A percentile compares a stretch with the other conserved stretches of the same genome.
Evolutionary conservation across 768 basidiomycete genomes (phyloP).

Genomic region (Boletellus ananiceps): DNA sequence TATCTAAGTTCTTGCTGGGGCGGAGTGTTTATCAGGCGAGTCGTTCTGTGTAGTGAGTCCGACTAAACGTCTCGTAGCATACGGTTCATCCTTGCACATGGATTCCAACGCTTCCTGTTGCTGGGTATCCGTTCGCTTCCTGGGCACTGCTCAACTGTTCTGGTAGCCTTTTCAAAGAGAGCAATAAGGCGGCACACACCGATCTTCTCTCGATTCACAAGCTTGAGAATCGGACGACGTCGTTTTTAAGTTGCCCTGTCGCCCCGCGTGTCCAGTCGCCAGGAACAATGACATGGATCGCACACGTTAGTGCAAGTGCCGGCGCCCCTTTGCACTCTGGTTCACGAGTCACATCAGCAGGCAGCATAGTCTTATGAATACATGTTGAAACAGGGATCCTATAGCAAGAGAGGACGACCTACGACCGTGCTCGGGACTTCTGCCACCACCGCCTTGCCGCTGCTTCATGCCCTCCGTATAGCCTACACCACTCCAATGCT

Average conservation of each 20-base stretch:
- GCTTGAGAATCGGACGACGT: slow-evolving; percentile 5
- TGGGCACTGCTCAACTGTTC: neutral
- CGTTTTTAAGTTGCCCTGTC: slow-evolving; percentile 47
- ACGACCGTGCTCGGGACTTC: too few species aligned
- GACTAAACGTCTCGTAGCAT: slow-evolving; percentile 38
- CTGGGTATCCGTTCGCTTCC: too few species aligned
- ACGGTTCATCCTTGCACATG: slow-evolving; percentile 65
- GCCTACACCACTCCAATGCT: too few species aligned
- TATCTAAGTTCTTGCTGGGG: too few species aligned
- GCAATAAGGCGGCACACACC: slow-evolving; percentile 65
- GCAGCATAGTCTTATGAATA: slow-evolving; percentile 27
- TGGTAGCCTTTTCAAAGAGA: slow-evolving; percentile 48
- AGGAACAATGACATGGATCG: slow-evolving; percentile 47
- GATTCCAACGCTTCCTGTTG: slow-evolving; percentile 44
- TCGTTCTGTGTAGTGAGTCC: neutral
- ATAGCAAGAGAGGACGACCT: too few species aligned
- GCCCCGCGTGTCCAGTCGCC: slow-evolving; percentile 55
- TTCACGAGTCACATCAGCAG: slow-evolving; percentile 69
- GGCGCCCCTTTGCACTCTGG: slow-evolving; percentile 72
- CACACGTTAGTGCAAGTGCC: slow-evolving; percentile 42
- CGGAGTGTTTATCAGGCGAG: too few species aligned
- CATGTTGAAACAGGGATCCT: neutral
- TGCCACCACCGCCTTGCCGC: too few species aligned
- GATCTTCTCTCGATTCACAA: slow-evolving; percentile 6
- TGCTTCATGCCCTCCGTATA: too few species aligned